Percentiles rank a stretch among this genome's conserved stretches.
Conservation (phyloP, 805 yeast species). For the Spathaspora boniae region DNA sequence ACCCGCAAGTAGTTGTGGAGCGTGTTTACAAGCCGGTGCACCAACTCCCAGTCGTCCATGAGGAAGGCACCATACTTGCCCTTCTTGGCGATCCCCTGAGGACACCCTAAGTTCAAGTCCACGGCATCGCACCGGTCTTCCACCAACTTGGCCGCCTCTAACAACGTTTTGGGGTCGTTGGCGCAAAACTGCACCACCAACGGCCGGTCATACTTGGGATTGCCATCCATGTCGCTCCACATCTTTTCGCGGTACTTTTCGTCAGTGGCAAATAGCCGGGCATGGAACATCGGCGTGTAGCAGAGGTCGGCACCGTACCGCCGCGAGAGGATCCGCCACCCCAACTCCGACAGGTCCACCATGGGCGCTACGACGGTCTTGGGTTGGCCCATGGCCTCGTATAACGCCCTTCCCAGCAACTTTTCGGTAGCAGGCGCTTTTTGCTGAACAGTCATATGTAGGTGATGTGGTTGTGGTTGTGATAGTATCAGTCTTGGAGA, state of each 20-base stretch:
- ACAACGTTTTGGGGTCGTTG: conserved; percentile 81
- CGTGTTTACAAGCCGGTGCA: conserved; percentile 64
- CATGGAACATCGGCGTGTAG: conserved; percentile 97
- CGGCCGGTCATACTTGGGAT: conserved; percentile 68
- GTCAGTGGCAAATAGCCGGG: conserved; percentile 80
- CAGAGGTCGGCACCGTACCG: conserved; percentile 89
- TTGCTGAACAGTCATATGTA: no score
- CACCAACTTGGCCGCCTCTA: conserved; percentile 78
- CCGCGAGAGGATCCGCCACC: conserved; percentile 88
- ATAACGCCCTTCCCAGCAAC: conserved; percentile 67
- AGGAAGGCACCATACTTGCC: conserved; percentile 95
- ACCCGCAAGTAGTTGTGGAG: conserved; percentile 71
- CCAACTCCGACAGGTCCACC: conserved; percentile 96
- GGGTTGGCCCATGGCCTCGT: conserved; percentile 67
- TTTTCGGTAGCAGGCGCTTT: conserved; percentile 14
- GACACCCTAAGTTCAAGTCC: conserved; percentile 94
- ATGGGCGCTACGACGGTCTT: conserved; percentile 91
- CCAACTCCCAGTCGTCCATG: conserved; percentile 95
- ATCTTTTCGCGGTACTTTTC: conserved; percentile 75
- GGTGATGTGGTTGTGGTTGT: no score
- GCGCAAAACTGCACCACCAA: conserved; percentile 95
- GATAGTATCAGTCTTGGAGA: no score
- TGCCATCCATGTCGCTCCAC: conserved; percentile 75
- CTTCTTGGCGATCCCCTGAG: conserved; percentile 93
- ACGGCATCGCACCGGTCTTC: conserved; percentile 91